A percentile compares a stretch with the other conserved stretches of the same genome.
These are phyloP conservation scores for Globisporangium cylindrosporum DNA, from an alignment of 352 stramenopile species.

Conservation along the genomic window DNA sequence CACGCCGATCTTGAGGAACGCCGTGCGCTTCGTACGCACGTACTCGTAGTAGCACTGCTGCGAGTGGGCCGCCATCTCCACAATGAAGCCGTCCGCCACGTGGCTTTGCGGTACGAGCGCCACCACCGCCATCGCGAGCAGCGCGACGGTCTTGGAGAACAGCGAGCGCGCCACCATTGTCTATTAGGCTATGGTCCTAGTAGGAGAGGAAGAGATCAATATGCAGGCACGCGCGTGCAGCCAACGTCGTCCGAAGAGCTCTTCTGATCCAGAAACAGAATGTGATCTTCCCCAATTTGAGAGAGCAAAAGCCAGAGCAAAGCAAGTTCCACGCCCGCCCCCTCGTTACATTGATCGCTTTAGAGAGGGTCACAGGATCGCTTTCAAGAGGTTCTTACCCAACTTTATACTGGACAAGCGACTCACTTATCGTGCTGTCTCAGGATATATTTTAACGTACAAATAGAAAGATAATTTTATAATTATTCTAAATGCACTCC, in stretches of 20 bases:
- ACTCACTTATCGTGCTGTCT: background rate
- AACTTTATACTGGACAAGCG: background rate
- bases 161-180: constrained; percentile 4
- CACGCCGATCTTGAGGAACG: constrained; percentile 79
- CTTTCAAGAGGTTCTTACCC: background rate
- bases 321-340: background rate
- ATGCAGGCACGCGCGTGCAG: background rate
- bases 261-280: constrained; percentile 1
- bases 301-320: background rate
- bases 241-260: background rate
- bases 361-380: background rate
- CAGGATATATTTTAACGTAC: background rate
- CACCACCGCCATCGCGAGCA: constrained; percentile 25
- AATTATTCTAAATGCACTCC: background rate
- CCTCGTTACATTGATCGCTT: background rate
- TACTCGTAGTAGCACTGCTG: constrained; percentile 86
- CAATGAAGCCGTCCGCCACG: constrained; percentile 40
- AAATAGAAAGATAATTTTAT: no score
- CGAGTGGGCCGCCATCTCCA: constrained; percentile 43
- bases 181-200: background rate
- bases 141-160: constrained; percentile 2
- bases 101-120: constrained; percentile 19
- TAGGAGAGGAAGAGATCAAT: background rate
- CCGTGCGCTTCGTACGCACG: constrained; percentile 80
- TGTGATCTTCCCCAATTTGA: constrained; percentile 9